These are phyloP conservation scores for Iris macrosiphon DNA, from an alignment of 106 monocot species.

Conservation along the genomic window DNA sequence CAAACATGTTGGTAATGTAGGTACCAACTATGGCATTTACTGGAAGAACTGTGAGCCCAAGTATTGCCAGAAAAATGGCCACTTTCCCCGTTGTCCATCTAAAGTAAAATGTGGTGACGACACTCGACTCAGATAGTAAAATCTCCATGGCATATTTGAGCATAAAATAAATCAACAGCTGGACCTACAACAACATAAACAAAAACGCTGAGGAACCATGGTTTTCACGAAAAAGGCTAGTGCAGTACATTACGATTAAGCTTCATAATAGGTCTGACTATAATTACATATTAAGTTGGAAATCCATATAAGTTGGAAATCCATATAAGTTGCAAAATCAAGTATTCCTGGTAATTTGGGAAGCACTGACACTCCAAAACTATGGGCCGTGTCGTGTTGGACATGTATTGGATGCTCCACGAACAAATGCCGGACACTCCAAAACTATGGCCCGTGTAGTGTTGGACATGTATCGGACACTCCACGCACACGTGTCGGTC, in stretches of 20 bases:
- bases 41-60: conserved; percentile 49
- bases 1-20: conserved; percentile 37
- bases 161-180: conserved; percentile 50
- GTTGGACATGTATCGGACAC: no score
- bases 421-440: no score
- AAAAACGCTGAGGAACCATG: neutral
- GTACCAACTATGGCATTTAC: conserved; percentile 45
- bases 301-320: no score
- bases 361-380: no score
- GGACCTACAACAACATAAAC: conserved; percentile 16
- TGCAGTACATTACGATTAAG: neutral
- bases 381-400: no score
- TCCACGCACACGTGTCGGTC: no score
- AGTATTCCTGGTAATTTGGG: no score
- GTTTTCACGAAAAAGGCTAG: neutral
- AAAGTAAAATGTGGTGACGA: conserved; percentile 38
- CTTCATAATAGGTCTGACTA: no score
- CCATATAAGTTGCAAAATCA: no score
- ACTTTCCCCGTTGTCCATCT: conserved; percentile 38
- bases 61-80: conserved; percentile 35
- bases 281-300: no score
- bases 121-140: conserved; percentile 44
- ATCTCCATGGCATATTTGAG: conserved; percentile 55
- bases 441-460: no score
- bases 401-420: no score